Evolutionary conservation across 176 grass and related monocot species (phyloP).

Genomic region (Chrysopogon serrulatus): DNA sequence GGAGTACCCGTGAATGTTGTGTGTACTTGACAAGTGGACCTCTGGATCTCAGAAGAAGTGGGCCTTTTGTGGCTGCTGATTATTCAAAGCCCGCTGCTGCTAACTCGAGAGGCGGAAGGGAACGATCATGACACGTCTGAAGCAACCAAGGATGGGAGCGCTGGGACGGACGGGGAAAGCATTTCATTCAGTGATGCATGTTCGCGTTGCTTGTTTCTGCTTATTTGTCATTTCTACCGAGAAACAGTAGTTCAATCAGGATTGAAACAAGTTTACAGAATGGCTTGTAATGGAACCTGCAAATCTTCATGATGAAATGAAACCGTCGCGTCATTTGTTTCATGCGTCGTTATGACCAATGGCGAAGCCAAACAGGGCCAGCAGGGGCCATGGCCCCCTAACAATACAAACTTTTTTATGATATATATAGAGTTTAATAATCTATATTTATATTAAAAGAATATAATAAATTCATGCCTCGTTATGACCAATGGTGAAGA

Average conservation of each 20-base stretch:
- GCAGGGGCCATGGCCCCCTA: too few species aligned
- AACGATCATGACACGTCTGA: not conserved
- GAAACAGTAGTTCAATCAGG: not conserved
- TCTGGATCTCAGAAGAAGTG: slow-evolving; percentile 34
- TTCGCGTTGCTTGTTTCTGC: not conserved
- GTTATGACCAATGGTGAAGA: too few species aligned
- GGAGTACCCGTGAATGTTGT: not conserved
- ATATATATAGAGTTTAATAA: too few species aligned
- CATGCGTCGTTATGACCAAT: not conserved
- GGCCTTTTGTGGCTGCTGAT: slow-evolving; percentile 38
- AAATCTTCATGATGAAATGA: not conserved
- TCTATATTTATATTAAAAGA: too few species aligned
- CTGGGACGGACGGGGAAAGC: not conserved
- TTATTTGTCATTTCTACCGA: not conserved
- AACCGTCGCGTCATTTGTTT: not conserved
- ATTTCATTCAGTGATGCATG: not conserved
- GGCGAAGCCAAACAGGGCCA: too few species aligned
- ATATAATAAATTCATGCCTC: too few species aligned
- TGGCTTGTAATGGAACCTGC: not conserved
- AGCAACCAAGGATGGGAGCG: not conserved
- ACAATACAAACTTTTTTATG: too few species aligned
- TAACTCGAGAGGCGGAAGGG: not conserved
- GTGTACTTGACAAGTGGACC: not conserved
- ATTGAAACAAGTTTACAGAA: not conserved
- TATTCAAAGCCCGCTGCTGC: not conserved